A percentile compares a stretch with the other conserved stretches of the same genome.
Conservation (phyloP, 2,329 filamentous ascomycete genomes). For the Botrytis fragariae region DNA sequence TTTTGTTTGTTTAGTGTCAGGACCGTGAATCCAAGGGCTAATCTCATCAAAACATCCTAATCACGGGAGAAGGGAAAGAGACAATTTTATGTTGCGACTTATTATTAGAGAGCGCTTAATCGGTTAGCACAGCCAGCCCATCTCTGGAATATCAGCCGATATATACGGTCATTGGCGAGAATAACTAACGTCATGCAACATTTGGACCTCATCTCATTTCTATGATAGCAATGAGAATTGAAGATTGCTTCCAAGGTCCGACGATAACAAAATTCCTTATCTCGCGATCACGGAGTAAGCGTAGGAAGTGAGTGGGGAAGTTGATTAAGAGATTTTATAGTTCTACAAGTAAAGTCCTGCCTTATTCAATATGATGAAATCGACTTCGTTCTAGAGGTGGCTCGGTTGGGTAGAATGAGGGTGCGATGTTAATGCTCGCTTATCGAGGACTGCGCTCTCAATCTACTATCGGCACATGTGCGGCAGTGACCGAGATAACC, state of each 20-base stretch:
- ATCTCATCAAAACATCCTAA: background rate
- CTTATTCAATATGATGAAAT: background rate
- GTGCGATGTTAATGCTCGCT: background rate
- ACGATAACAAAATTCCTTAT: background rate
- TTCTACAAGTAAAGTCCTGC: background rate
- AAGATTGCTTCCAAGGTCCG: too few species aligned
- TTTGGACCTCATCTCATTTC: background rate
- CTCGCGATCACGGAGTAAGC: too few species aligned
- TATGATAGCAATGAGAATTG: background rate
- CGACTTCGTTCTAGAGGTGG: background rate
- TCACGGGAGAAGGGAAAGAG: background rate
- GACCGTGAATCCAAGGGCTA: background rate
- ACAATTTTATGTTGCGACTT: background rate
- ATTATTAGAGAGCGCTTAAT: background rate
- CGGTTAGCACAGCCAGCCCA: background rate
- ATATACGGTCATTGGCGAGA: background rate
- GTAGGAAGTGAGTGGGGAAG: too few species aligned
- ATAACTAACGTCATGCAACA: background rate
- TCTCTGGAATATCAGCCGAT: background rate
- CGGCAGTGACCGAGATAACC: background rate
- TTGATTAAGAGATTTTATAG: background rate
- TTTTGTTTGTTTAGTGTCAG: background rate
- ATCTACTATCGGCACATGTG: background rate
- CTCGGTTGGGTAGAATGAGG: background rate
- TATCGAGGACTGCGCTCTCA: background rate